phyloP scores from a whole-genome alignment of 2,329 filamentous ascomycete genomes.

The Madurella fahalii region DNA sequence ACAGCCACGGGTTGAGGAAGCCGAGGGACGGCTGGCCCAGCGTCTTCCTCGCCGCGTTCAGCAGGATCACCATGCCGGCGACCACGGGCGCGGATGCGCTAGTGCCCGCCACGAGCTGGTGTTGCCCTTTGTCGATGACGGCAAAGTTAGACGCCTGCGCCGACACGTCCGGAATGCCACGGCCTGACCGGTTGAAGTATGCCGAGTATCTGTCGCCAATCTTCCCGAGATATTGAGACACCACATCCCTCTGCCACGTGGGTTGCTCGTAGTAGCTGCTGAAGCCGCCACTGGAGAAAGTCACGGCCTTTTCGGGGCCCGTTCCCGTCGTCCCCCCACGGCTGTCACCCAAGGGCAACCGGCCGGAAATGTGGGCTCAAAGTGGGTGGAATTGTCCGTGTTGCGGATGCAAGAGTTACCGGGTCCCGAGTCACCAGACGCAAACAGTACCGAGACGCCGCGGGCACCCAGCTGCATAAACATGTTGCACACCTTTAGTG shows the following conservation, averaged over 20 bases:
- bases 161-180: constrained; percentile 49
- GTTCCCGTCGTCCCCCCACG: constrained; percentile 53
- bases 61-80: constrained; percentile 39
- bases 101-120: constrained; percentile 27
- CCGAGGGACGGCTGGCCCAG: constrained; percentile 36
- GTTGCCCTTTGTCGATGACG: constrained; percentile 27
- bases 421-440: constrained; percentile 56
- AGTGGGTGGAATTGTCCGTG: constrained; percentile 48
- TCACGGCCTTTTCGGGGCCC: constrained; percentile 26
- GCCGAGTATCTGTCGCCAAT: constrained; percentile 42
- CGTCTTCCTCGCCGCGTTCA: constrained; percentile 41
- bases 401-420: constrained; percentile 58
- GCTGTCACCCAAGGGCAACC: constrained; percentile 56
- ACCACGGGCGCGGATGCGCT: constrained; percentile 40
- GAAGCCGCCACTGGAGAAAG: constrained; percentile 42
- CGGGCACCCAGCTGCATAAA: constrained; percentile 64
- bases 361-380: constrained; percentile 52
- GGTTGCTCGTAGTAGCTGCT: constrained; percentile 43
- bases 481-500: constrained; percentile 57
- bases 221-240: constrained; percentile 36
- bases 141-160: constrained; percentile 45
- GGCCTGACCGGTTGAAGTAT: constrained; percentile 41
- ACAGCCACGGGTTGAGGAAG: constrained; percentile 43
- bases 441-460: constrained; percentile 62
- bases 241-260: constrained; percentile 37